Evolutionary conservation across 176 grass and related monocot genomes (phyloP).

Genomic region (Cenchrus purpureus): DNA sequence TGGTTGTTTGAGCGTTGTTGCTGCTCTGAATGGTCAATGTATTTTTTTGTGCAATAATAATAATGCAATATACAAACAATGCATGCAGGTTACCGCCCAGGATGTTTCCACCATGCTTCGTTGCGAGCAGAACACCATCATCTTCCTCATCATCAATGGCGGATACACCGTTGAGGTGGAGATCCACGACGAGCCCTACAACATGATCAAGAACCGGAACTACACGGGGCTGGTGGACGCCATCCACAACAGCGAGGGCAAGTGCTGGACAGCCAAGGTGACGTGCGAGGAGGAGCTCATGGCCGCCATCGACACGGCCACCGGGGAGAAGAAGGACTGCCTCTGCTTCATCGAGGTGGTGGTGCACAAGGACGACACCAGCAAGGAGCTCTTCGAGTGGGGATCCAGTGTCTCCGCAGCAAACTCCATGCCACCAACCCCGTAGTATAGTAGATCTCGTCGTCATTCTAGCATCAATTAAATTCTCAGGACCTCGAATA

Average conservation of each 20-base stretch:
- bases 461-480: too few relatives aligned
- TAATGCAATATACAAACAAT: too few relatives aligned
- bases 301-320: conserved; percentile 54
- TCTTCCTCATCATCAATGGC: conserved; percentile 74
- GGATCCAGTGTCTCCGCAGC: conserved; percentile 69
- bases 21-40: too few relatives aligned
- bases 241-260: conserved; percentile 59
- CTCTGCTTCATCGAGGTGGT: conserved; percentile 77
- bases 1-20: too few relatives aligned
- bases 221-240: conserved; percentile 64
- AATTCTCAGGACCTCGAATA: too few relatives aligned
- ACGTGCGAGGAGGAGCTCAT: conserved; percentile 59
- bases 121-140: conserved; percentile 57
- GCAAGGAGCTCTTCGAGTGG: conserved; percentile 81
- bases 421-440: conserved; percentile 65
- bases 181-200: conserved; percentile 74
- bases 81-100: conserved; percentile 54
- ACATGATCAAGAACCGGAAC: conserved; percentile 80
- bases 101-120: conserved; percentile 75
- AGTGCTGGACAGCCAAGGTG: conserved; percentile 68
- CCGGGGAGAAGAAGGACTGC: conserved; percentile 56
- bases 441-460: conserved; percentile 31
- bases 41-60: too few relatives aligned
- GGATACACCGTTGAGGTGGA: conserved; percentile 76
- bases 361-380: conserved; percentile 70